Evolutionary conservation across 257 asterid species (phyloP).

Genomic region (Haberlea rhodopensis): DNA sequence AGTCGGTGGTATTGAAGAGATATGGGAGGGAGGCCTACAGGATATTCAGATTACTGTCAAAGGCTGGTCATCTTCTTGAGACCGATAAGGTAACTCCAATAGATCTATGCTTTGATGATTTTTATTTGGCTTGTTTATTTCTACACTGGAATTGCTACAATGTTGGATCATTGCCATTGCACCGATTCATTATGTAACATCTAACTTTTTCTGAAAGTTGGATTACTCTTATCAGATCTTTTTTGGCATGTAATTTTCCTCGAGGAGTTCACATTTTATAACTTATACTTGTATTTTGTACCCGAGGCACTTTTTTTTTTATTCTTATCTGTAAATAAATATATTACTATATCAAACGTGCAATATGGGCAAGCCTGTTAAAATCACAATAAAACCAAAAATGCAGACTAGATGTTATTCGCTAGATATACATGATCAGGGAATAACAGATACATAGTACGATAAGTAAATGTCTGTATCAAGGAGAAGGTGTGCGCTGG

Average conservation of each 20-base stretch:
- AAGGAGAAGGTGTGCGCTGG: too few relatives aligned
- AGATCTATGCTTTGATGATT: neutral
- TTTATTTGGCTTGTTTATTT: neutral
- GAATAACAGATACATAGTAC: too few relatives aligned
- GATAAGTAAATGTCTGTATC: too few relatives aligned
- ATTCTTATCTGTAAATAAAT: too few relatives aligned
- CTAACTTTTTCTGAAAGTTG: neutral
- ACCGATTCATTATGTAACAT: slow-evolving; percentile 4
- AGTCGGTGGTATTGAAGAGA: slow-evolving; percentile 71
- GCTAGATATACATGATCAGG: too few relatives aligned
- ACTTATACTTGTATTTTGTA: neutral
- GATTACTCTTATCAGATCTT: neutral
- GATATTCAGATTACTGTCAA: slow-evolving; percentile 72
- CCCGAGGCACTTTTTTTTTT: neutral
- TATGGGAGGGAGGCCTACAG: slow-evolving; percentile 81
- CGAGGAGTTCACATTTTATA: neutral
- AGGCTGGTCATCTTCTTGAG: slow-evolving; percentile 50
- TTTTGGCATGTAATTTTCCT: neutral
- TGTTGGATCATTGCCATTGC: neutral
- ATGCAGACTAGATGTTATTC: too few relatives aligned
- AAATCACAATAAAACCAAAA: too few relatives aligned
- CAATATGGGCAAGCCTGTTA: too few relatives aligned
- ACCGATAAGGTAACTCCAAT: slow-evolving; percentile 66
- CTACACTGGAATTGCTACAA: neutral
- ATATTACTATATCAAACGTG: too few relatives aligned